A percentile compares a stretch with the other conserved stretches of the same genome.
phyloP scores from a whole-genome alignment of 2,329 filamentous ascomycete genomes.

The Piedraia hortae region DNA sequence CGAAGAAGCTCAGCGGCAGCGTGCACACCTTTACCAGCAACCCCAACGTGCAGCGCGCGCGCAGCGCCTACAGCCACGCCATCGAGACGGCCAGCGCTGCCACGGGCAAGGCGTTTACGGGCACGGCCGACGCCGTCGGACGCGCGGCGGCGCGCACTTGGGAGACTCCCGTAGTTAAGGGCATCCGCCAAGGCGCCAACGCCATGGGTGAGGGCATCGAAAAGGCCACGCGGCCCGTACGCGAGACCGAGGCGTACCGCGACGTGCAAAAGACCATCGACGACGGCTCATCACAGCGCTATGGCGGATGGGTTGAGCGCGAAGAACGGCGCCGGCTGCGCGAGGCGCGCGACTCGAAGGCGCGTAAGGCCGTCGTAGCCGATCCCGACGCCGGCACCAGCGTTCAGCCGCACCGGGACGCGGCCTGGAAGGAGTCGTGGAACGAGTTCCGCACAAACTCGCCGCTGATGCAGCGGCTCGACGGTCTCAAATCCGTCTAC shows the following conservation, averaged over 20 bases:
- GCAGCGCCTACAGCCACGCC: slow-evolving; percentile 64
- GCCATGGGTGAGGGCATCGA: slow-evolving; percentile 69
- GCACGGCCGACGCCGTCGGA: slow-evolving; percentile 62
- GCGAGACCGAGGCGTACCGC: slow-evolving; percentile 85
- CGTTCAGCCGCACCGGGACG: slow-evolving; percentile 84
- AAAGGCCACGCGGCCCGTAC: slow-evolving; percentile 79
- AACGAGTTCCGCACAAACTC: slow-evolving; percentile 76
- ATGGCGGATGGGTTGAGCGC: slow-evolving; percentile 90
- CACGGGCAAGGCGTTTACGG: slow-evolving; percentile 55
- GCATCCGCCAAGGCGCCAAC: slow-evolving; percentile 60
- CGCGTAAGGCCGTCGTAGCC: slow-evolving; percentile 33
- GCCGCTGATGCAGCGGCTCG: slow-evolving; percentile 66
- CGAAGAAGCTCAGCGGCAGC: slow-evolving; percentile 70
- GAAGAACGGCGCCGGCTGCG: slow-evolving; percentile 66
- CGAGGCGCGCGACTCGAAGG: slow-evolving; percentile 39
- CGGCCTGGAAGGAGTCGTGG: slow-evolving; percentile 97
- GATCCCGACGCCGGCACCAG: slow-evolving; percentile 87
- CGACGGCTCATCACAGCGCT: slow-evolving; percentile 82
- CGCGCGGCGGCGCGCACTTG: slow-evolving; percentile 89
- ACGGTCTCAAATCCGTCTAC: slow-evolving; percentile 63
- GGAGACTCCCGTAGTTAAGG: slow-evolving; percentile 85
- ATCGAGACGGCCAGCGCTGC: slow-evolving; percentile 57
- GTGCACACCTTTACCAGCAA: slow-evolving; percentile 84
- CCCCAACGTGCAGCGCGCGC: slow-evolving; percentile 62
- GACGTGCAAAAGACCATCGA: slow-evolving; percentile 85